Percentiles rank a stretch among this genome's conserved stretches.
Conservation (phyloP, 2,329 filamentous ascomycete genomes). For the Fusarium nygamai region DNA sequence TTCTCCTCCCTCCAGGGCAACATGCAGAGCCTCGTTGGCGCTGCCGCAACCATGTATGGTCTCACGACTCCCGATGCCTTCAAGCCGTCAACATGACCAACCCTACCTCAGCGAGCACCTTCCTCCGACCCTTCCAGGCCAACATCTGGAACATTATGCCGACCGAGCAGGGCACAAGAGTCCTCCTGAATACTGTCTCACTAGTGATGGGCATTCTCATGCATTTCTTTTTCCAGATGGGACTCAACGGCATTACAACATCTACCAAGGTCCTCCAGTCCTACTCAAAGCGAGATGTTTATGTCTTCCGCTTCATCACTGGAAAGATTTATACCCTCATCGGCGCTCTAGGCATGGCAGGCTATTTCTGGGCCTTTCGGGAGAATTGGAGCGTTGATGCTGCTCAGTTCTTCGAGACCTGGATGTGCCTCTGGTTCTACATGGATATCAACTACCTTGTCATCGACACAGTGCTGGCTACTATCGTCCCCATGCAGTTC, state of each 20-base stretch:
- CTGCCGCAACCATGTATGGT: neutral
- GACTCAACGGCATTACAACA: neutral
- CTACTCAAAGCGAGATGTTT: neutral
- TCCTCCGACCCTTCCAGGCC: neutral
- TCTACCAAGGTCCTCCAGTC: neutral
- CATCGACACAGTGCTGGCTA: conserved; percentile 47
- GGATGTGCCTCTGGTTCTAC: conserved; percentile 50
- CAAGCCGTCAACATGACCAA: neutral
- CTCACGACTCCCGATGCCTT: neutral
- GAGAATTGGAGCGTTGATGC: conserved; percentile 52
- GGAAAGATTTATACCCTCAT: neutral
- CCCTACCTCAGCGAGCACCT: neutral
- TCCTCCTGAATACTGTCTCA: neutral
- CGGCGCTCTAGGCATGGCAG: conserved; percentile 47
- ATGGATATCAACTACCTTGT: conserved; percentile 54
- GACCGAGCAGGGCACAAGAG: neutral
- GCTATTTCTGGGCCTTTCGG: conserved; percentile 55
- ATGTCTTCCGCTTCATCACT: neutral
- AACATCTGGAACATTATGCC: neutral
- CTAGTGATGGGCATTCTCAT: neutral
- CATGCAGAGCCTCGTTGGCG: neutral
- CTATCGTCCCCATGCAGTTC: conserved; percentile 46
- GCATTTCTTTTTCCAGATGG: neutral
- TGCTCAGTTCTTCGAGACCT: conserved; percentile 37
- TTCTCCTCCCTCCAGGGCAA: neutral